Evolutionary conservation across 768 basidiomycete genomes (phyloP).

Genomic region (Lactarius pseudohatsudake): DNA sequence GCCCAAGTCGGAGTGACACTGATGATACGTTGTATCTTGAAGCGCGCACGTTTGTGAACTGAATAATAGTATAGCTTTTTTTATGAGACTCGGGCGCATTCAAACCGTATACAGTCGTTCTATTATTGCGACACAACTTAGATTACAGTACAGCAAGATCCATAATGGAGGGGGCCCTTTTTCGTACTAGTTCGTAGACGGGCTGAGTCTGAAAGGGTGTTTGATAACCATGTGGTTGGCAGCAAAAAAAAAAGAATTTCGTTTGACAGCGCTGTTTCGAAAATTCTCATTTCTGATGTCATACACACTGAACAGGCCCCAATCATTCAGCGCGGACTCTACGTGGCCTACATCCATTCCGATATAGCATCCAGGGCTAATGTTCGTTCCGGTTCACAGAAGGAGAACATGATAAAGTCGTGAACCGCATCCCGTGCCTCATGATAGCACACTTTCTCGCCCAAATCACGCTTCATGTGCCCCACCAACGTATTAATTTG

Average conservation of each 20-base stretch:
- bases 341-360: conserved; percentile 22
- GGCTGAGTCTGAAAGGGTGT: too few species aligned
- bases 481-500: conserved; percentile 35
- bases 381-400: conserved; percentile 34
- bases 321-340: not conserved
- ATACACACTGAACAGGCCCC: not conserved
- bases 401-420: conserved; percentile 31
- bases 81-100: too few species aligned
- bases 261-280: too few species aligned
- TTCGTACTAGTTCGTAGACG: too few species aligned
- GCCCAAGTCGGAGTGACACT: too few species aligned
- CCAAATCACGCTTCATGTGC: conserved; percentile 38
- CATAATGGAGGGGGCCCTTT: too few species aligned
- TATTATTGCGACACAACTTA: too few species aligned
- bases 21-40: too few species aligned
- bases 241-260: not conserved
- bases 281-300: not conserved
- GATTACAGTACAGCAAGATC: too few species aligned
- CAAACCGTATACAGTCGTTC: too few species aligned
- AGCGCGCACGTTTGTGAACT: too few species aligned
- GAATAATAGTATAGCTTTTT: too few species aligned
- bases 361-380: conserved; percentile 28
- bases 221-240: not conserved
- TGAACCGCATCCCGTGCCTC: conserved; percentile 36
- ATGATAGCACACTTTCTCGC: conserved; percentile 34